Evolutionary conservation across 768 basidiomycete genomes (phyloP).

Genomic region (Sarcodon sp.): DNA sequence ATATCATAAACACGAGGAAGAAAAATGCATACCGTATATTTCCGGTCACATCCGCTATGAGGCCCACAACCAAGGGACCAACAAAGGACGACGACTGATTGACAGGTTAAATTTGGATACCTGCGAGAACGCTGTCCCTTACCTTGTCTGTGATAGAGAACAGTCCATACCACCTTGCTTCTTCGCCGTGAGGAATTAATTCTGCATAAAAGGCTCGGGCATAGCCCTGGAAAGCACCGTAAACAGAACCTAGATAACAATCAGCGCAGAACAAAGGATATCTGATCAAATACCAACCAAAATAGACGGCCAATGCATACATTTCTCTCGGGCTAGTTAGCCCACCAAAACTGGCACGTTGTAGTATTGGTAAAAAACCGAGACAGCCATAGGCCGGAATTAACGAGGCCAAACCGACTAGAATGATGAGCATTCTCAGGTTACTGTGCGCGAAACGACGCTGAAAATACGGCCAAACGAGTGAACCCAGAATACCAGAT

Average conservation of each 20-base stretch:
- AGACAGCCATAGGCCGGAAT: conserved; percentile 78
- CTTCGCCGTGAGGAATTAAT: conserved; percentile 77
- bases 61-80: conserved; percentile 78
- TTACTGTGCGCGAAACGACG: conserved; percentile 52
- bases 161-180: conserved; percentile 77
- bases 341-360: conserved; percentile 45
- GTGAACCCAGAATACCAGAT: conserved; percentile 73
- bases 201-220: conserved; percentile 81
- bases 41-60: conserved; percentile 80
- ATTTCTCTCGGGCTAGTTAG: conserved; percentile 75
- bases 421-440: conserved; percentile 45
- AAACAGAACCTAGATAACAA: conserved; percentile 41
- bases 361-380: conserved; percentile 53
- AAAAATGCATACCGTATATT: conserved; percentile 89
- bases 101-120: conserved; percentile 3
- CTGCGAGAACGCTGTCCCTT: neutral
- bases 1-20: conserved; percentile 76
- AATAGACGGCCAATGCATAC: conserved; percentile 72
- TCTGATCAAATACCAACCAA: conserved; percentile 37
- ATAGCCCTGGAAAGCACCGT: conserved; percentile 87
- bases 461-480: conserved; percentile 72
- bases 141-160: conserved; percentile 91
- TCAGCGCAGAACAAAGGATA: neutral
- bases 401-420: conserved; percentile 52
- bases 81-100: conserved; percentile 80